A percentile compares a stretch with the other conserved stretches of the same genome.
These are phyloP conservation scores for Fusarium musae DNA, from an alignment of 2,329 filamentous ascomycete genomes.

Conservation along the genomic window DNA sequence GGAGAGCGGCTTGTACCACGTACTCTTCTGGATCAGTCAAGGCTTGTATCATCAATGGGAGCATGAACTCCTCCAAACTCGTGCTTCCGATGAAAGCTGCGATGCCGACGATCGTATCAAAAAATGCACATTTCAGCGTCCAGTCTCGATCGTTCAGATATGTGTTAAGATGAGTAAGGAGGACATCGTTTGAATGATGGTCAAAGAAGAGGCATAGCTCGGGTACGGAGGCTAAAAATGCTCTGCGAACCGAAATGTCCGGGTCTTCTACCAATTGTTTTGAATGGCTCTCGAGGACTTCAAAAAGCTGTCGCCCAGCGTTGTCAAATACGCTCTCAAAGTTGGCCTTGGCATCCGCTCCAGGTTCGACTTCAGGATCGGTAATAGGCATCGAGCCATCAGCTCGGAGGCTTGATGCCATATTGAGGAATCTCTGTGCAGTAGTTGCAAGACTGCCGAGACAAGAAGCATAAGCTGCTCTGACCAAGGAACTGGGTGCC, in stretches of 20 bases:
- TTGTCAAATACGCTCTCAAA: conserved; percentile 89
- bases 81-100: conserved; percentile 89
- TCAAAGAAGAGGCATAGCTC: conserved; percentile 96
- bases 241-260: conserved; percentile 86
- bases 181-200: conserved; percentile 92
- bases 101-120: conserved; percentile 93
- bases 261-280: conserved; percentile 89
- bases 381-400: conserved; percentile 82
- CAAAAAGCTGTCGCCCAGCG: conserved; percentile 83
- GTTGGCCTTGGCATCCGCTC: conserved; percentile 71
- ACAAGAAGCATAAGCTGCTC: conserved; percentile 93
- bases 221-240: conserved; percentile 91
- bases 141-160: conserved; percentile 97
- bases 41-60: conserved; percentile 95
- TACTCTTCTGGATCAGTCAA: conserved; percentile 93
- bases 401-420: conserved; percentile 86
- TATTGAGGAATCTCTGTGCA: conserved; percentile 85
- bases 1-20: conserved; percentile 89
- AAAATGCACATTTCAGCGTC: conserved; percentile 96
- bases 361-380: conserved; percentile 83
- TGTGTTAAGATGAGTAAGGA: conserved; percentile 94
- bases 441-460: conserved; percentile 89
- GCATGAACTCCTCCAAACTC: conserved; percentile 92
- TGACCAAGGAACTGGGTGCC: conserved; percentile 73
- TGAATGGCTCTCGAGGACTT: conserved; percentile 87